Percentiles rank a stretch among this genome's conserved stretches.
These are phyloP conservation scores for Moesziomyces sp. DNA, from an alignment of 1,284 basidiomycete genomes.

Conservation along the genomic window DNA sequence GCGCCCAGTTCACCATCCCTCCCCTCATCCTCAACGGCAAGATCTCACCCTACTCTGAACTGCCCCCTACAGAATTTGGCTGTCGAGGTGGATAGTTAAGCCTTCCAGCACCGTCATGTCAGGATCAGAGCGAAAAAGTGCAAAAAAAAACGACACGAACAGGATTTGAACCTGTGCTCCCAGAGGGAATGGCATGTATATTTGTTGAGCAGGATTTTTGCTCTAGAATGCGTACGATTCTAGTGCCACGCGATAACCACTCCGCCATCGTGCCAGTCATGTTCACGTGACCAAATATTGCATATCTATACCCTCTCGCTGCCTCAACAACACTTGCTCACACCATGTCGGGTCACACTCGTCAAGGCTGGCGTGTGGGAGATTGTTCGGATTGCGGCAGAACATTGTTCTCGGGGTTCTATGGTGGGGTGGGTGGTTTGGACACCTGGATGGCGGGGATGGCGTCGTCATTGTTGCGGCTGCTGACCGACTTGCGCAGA, in stretches of 20 bases:
- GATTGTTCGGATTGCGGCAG: too few species aligned
- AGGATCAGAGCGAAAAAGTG: neutral
- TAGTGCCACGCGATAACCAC: conserved; percentile 56
- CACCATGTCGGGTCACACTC: too few species aligned
- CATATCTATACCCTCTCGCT: too few species aligned
- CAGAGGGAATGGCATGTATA: conserved; percentile 49
- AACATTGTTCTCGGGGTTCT: neutral
- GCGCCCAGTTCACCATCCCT: too few species aligned
- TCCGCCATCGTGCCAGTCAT: conserved; percentile 45
- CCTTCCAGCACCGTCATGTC: too few species aligned
- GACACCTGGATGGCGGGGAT: conserved; percentile 39
- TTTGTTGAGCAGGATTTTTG: conserved; percentile 31
- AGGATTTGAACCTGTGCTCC: conserved; percentile 56
- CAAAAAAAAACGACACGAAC: conserved; percentile 39
- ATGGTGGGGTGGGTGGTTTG: conserved; percentile 3
- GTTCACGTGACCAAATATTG: neutral
- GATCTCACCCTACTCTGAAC: too few species aligned
- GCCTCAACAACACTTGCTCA: too few species aligned
- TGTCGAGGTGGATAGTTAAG: too few species aligned
- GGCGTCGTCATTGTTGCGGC: too few species aligned
- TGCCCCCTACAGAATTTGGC: too few species aligned
- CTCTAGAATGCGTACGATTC: conserved; percentile 34
- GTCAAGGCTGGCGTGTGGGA: too few species aligned
- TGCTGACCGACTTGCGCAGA: conserved; percentile 21
- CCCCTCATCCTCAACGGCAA: too few species aligned